Evolutionary conservation across 1,139 yeast species (phyloP).

Genomic region (Kluyveromyces sp.): DNA sequence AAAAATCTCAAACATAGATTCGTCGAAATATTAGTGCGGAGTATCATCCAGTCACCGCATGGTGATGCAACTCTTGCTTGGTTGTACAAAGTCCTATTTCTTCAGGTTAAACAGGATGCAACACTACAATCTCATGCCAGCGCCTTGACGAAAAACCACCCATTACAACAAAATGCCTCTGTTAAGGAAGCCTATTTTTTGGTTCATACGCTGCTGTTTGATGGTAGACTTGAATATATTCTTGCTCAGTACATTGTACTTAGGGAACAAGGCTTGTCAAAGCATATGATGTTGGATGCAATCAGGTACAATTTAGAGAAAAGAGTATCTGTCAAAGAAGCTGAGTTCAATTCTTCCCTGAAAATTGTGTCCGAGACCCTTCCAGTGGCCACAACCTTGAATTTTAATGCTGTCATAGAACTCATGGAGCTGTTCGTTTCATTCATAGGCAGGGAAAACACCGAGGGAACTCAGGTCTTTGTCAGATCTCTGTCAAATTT

Average conservation of each 20-base stretch:
- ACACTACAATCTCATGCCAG: neutral
- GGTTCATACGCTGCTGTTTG: constrained; percentile 26
- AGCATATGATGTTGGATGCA: constrained; percentile 14
- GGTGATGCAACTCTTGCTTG: constrained; percentile 14
- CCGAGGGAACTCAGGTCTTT: constrained; percentile 20
- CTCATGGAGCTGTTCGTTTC: constrained; percentile 18
- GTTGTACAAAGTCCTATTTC: constrained; percentile 16
- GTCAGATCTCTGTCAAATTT: constrained; percentile 26
- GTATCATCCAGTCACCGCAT: neutral
- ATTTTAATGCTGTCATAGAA: constrained; percentile 18
- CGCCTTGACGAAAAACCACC: neutral
- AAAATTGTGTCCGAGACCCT: constrained; percentile 19
- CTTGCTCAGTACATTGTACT: constrained; percentile 32
- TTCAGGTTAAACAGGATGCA: neutral
- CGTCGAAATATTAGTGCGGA: neutral
- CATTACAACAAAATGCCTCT: constrained; percentile 1
- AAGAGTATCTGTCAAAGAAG: constrained; percentile 11
- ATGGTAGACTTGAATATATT: constrained; percentile 22
- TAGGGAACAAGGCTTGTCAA: constrained; percentile 19
- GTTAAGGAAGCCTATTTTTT: constrained; percentile 30
- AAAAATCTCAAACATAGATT: neutral
- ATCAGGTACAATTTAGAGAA: constrained; percentile 13
- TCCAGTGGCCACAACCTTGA: constrained; percentile 6
- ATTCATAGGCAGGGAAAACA: constrained; percentile 21
- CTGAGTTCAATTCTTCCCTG: constrained; percentile 21